phyloP scores from a whole-genome alignment of 1,139 yeast genomes.

The Lodderomyces beijingensis region DNA sequence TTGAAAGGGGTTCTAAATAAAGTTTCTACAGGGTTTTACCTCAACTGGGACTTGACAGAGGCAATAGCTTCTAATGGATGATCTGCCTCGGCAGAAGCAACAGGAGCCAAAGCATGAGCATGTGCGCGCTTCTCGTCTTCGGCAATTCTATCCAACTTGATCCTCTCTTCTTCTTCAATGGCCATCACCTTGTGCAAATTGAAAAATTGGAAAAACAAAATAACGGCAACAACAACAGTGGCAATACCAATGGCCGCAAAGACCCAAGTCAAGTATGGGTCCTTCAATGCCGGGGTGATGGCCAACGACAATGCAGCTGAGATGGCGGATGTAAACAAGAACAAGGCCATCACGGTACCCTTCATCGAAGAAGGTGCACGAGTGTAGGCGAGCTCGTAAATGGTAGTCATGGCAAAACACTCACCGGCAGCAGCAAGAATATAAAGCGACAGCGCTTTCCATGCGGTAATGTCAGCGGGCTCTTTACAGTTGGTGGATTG shows the following conservation, averaged over 20 bases:
- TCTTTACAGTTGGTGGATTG: constrained; percentile 47
- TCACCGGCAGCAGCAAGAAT: constrained; percentile 61
- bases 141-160: constrained; percentile 11
- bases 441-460: constrained; percentile 51
- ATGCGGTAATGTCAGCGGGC: constrained; percentile 51
- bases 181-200: constrained; percentile 52
- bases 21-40: too few species aligned
- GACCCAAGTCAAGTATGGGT: constrained; percentile 54
- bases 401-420: constrained; percentile 65
- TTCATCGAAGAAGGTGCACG: constrained; percentile 66
- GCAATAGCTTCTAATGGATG: constrained; percentile 2
- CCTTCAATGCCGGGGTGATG: constrained; percentile 48
- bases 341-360: constrained; percentile 64
- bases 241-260: constrained; percentile 49
- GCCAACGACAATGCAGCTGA: constrained; percentile 59
- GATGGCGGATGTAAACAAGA: constrained; percentile 56
- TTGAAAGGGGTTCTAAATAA: too few species aligned
- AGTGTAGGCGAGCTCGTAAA: constrained; percentile 67
- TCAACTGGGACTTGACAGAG: background rate
- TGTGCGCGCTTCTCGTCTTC: constrained; percentile 4
- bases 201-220: constrained; percentile 46
- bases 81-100: background rate
- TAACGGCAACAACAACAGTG: constrained; percentile 38
- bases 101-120: background rate
- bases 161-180: constrained; percentile 31